Evolutionary conservation across 345 rosid genomes (phyloP), one percentile per base, ranked within the genome.

Genomic region (Sisymbrium irio): DNA sequence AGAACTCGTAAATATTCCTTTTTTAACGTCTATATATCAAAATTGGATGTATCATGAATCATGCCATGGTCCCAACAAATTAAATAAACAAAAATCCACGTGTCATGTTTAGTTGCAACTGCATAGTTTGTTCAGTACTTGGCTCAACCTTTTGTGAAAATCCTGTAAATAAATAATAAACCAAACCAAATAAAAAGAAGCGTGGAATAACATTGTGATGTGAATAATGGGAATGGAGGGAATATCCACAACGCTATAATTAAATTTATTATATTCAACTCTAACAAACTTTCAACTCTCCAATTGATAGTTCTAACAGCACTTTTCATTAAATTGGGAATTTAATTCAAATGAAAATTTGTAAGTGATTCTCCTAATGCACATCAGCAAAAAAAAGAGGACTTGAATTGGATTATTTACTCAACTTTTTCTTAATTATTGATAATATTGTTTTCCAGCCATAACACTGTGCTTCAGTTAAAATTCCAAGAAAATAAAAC

Each of bases 241-340:
- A 53, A 77, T 77, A 77, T 77, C 72, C 80, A 32, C 71, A 39
- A 46, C 53, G 56, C 37, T 42, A 33, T 17, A 62, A 69, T 54
- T 44, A 1, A 8, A 56, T 55, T 59, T 67, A 11, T 59, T 67
- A 11, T 47, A 77, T 45, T 12, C 62, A 64, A 27, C 72, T 41
- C 80, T 77, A 77, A 71, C 80, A 9, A 71, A 77, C 76, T 77
- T 77, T 77, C 80, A 77, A 71, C 76, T 20, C 61, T 14, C 22
- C 62, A 37, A 68, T 77, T 64, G 18, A 57, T 63, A 28, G 80
- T 71, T 71, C 76, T 64, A 65, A 65, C 76, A 28, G 22, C 51
- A 49, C 42, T n/a, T 57, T 47, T 37, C 72, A 46, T 63, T 77
- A 1, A 70, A 63, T 76, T 61, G 58, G 1, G 37, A 53, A 50